Evolutionary conservation across 139 green algal genomes (phyloP).

Genomic region (Monoraphidium neglectum): DNA sequence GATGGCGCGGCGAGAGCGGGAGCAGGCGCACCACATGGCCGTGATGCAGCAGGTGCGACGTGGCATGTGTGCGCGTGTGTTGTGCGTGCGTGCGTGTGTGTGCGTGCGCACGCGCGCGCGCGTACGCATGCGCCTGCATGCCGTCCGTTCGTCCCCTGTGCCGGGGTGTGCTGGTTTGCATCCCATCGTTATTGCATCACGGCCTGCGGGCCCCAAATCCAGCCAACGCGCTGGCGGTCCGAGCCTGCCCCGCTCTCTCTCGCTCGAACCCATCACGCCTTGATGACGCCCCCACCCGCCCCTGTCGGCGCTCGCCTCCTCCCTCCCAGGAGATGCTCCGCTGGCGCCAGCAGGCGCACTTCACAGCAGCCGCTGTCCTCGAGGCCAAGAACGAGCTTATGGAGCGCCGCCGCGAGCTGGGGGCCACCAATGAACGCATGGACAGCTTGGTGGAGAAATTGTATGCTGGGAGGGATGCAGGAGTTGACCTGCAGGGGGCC

Average conservation of each 20-base stretch:
- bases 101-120: too few relatives aligned
- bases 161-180: too few relatives aligned
- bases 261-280: background rate
- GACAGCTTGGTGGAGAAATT: conserved; percentile 76
- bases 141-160: too few relatives aligned
- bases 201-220: too few relatives aligned
- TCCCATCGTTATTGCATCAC: too few relatives aligned
- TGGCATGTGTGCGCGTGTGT: too few relatives aligned
- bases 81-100: too few relatives aligned
- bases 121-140: too few relatives aligned
- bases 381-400: conserved; percentile 78
- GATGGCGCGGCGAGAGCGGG: conserved; percentile 41
- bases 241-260: too few relatives aligned
- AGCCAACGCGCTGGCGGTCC: too few relatives aligned
- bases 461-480: conserved; percentile 53
- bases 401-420: conserved; percentile 72
- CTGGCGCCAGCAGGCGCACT: conserved; percentile 68
- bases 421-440: conserved; percentile 77
- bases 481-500: conserved; percentile 59
- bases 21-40: conserved; percentile 24
- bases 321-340: conserved; percentile 51
- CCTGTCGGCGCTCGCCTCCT: conserved; percentile 19
- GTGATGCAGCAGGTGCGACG: too few relatives aligned
- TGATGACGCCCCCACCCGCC: conserved; percentile 10
- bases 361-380: conserved; percentile 59